Evolutionary conservation across 148 eudicot species (phyloP).

Genomic region (Polygonum maritimum): DNA sequence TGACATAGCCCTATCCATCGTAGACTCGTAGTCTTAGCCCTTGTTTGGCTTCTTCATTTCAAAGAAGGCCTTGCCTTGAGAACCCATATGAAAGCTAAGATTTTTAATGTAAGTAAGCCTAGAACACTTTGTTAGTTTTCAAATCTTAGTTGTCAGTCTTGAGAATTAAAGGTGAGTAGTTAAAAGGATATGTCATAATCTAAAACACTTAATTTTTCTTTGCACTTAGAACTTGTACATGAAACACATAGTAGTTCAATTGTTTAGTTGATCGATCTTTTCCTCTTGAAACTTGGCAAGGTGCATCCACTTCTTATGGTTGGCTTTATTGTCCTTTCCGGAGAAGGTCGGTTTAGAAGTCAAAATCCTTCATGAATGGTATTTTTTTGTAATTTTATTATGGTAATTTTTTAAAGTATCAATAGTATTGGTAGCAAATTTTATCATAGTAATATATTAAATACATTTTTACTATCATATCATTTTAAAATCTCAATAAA

Average conservation of each 20-base stretch:
- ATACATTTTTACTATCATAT: no score
- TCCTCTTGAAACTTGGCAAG: neutral
- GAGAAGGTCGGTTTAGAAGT: neutral
- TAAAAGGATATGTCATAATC: no score
- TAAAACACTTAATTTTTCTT: neutral
- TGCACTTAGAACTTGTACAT: no score
- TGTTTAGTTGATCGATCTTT: neutral
- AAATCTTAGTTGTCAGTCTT: no score
- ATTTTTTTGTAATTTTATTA: no score
- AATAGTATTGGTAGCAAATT: no score
- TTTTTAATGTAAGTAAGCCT: neutral
- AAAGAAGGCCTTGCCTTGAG: slow-evolving; percentile 4
- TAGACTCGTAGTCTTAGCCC: neutral
- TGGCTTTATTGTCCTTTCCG: slow-evolving; percentile 1
- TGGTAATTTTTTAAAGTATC: no score
- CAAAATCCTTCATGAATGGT: neutral
- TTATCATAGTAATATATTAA: no score
- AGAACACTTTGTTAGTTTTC: no score
- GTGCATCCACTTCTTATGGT: slow-evolving; percentile 8
- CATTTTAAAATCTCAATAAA: no score
- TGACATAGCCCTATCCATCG: neutral
- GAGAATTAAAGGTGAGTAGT: no score
- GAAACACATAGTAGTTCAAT: neutral
- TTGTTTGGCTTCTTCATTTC: slow-evolving; percentile 9
- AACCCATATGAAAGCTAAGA: neutral